Conservation (phyloP, 73 alveolate species). For the Paramecium octaurelia region DNA sequence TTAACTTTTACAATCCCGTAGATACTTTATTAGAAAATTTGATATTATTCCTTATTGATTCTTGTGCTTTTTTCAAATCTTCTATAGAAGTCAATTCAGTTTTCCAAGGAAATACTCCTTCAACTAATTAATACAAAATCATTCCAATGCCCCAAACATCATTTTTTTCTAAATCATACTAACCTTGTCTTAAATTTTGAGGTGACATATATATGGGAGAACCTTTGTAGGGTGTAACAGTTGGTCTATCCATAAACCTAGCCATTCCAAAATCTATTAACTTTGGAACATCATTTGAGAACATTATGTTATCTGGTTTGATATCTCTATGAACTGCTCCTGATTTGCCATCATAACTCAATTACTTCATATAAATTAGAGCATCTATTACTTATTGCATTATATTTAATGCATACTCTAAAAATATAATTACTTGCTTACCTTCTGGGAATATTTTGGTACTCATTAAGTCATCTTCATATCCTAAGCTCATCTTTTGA, state of each 20-base stretch:
- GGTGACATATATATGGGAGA: slow-evolving; percentile 39
- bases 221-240: background rate
- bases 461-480: background rate
- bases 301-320: slow-evolving; percentile 26
- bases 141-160: slow-evolving; percentile 36
- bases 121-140: background rate
- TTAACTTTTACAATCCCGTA: background rate
- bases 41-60: background rate
- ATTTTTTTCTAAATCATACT: background rate
- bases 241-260: background rate
- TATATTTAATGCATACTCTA: background rate
- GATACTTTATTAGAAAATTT: background rate
- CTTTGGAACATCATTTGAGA: background rate
- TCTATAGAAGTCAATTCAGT: background rate
- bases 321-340: slow-evolving; percentile 38
- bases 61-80: background rate
- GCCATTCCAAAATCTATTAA: slow-evolving; percentile 34
- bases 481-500: background rate
- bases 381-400: background rate
- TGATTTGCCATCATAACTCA: background rate
- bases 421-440: background rate
- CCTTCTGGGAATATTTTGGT: background rate
- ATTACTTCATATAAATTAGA: background rate
- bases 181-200: background rate
- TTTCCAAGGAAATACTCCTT: slow-evolving; percentile 39